Percentiles rank a stretch among this genome's conserved stretches.
Evolutionary conservation across 306 rosid genomes (phyloP).

Genomic region (Sesbania bispinosa): DNA sequence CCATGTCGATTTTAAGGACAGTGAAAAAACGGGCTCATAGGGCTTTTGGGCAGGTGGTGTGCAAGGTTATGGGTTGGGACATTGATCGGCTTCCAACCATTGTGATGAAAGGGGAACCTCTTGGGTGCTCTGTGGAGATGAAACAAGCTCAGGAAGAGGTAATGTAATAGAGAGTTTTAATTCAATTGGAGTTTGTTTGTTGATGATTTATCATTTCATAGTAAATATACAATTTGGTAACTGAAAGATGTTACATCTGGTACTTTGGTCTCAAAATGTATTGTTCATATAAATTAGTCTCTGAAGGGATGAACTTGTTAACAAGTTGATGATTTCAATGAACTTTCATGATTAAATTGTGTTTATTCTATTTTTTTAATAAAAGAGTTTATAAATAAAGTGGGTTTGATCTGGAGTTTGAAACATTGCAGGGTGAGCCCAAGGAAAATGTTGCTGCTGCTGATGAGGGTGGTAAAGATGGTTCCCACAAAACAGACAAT

Average conservation of each 20-base stretch:
- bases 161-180: not conserved
- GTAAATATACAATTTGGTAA: not conserved
- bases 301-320: too few relatives aligned
- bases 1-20: constrained; percentile 31
- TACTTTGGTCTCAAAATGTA: not conserved
- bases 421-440: constrained; percentile 23
- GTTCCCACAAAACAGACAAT: not conserved
- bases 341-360: not conserved
- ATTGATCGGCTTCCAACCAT: constrained; percentile 46
- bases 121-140: constrained; percentile 22
- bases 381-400: not conserved
- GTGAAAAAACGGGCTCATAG: constrained; percentile 47
- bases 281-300: too few relatives aligned
- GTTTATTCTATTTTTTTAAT: not conserved
- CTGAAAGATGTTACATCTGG: not conserved
- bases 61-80: constrained; percentile 82
- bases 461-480: constrained; percentile 23
- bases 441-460: constrained; percentile 9
- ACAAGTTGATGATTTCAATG: too few relatives aligned
- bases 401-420: not conserved
- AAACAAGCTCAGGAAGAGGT: constrained; percentile 29
- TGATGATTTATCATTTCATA: not conserved
- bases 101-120: constrained; percentile 49
- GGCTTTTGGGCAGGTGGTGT: constrained; percentile 57
- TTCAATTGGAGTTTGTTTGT: not conserved